phyloP scores from a whole-genome alignment of 2,329 filamentous ascomycete species.

The Trichophyton mentagrophytes region DNA sequence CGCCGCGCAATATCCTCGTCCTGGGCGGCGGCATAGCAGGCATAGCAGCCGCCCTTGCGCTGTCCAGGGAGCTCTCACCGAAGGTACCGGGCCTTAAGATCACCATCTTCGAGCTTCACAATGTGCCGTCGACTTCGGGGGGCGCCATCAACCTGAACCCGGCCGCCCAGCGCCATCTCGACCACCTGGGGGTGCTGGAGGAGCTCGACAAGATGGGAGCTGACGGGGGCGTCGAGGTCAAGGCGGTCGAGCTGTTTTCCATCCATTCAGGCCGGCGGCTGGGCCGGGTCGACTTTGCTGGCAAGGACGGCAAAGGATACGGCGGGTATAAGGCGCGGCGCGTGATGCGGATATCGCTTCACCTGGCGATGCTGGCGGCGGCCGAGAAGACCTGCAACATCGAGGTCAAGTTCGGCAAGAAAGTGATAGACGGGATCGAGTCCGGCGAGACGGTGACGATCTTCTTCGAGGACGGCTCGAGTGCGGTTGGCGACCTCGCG shows the following conservation, averaged over 20 bases:
- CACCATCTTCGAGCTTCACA: constrained; percentile 29
- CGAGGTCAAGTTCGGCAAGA: constrained; percentile 32
- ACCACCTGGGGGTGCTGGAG: constrained; percentile 29
- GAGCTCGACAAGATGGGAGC: constrained; percentile 28
- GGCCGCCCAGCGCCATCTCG: constrained; percentile 32
- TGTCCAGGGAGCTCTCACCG: constrained; percentile 13
- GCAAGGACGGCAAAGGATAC: constrained; percentile 25
- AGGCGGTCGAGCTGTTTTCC: constrained; percentile 31
- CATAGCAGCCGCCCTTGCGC: constrained; percentile 14
- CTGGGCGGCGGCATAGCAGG: constrained; percentile 16
- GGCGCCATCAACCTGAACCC: constrained; percentile 36
- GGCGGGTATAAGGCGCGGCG: constrained; percentile 31
- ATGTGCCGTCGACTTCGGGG: constrained; percentile 31
- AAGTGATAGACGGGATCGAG: constrained; percentile 27
- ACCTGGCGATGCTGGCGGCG: constrained; percentile 30
- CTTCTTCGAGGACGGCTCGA: constrained; percentile 28
- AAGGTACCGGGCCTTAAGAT: constrained; percentile 18
- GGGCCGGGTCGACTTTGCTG: constrained; percentile 29
- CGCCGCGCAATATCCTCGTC: constrained; percentile 13
- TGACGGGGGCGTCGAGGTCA: constrained; percentile 29
- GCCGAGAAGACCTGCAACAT: constrained; percentile 26
- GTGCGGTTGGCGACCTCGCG: constrained; percentile 24
- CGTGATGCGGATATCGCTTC: constrained; percentile 31
- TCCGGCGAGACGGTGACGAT: constrained; percentile 21
- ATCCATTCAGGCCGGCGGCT: constrained; percentile 28